A percentile compares a stretch with the other conserved stretches of the same genome.
Evolutionary conservation across 495 filamentous ascomycete species (phyloP).

Genomic region (Xylaria cubensis): DNA sequence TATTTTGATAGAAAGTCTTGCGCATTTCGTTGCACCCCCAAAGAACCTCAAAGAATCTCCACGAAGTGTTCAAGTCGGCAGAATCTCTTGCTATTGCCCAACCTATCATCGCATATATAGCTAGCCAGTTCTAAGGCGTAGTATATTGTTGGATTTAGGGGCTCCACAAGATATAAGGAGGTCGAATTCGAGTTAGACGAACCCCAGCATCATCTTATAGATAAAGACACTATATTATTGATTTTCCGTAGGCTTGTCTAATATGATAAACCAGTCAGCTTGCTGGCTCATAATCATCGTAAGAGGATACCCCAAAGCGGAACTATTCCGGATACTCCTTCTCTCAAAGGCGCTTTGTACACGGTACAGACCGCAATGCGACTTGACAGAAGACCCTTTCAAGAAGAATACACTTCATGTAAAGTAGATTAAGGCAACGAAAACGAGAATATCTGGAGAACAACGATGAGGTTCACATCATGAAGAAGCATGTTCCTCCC

Average conservation of each 20-base stretch:
- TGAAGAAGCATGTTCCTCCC: not conserved
- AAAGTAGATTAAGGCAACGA: not conserved
- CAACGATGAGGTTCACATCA: not conserved
- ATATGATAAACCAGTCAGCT: not conserved
- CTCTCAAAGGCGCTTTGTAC: not conserved
- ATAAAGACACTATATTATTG: not conserved
- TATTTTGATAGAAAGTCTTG: not conserved
- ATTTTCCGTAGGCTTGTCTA: not conserved
- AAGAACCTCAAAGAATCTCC: not conserved
- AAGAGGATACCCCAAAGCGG: not conserved
- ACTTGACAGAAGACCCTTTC: not conserved
- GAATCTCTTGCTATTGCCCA: not conserved
- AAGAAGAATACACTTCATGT: not conserved
- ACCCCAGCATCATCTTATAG: not conserved
- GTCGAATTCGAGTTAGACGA: constrained; percentile 1
- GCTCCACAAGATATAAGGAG: not conserved
- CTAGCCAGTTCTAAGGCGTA: not conserved
- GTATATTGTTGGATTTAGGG: not conserved
- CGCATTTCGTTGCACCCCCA: not conserved
- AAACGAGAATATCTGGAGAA: not conserved
- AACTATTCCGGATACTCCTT: not conserved
- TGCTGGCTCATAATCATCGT: not conserved
- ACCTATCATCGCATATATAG: not conserved
- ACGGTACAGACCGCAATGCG: not conserved
- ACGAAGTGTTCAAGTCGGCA: not conserved